These are phyloP conservation scores for Aspergillus fumigatus DNA, from an alignment of 2,329 filamentous ascomycete genomes.

Conservation along the genomic window DNA sequence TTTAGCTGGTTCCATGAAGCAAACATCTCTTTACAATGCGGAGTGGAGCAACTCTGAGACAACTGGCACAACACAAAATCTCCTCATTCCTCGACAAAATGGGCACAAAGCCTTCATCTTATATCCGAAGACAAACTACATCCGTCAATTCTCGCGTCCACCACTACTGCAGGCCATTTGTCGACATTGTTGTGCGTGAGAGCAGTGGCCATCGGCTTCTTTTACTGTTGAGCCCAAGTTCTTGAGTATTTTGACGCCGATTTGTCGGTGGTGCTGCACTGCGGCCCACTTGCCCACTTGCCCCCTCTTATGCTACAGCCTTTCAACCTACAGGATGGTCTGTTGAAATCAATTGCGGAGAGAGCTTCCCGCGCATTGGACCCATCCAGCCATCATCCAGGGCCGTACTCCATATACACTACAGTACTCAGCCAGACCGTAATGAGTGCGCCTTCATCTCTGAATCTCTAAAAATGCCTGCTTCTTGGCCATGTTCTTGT, in stretches of 20 bases:
- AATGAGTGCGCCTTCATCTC: neutral
- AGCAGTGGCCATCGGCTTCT: neutral
- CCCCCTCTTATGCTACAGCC: constrained; percentile 1
- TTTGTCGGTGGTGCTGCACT: neutral
- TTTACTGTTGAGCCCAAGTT: neutral
- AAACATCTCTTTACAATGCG: neutral
- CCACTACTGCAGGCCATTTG: neutral
- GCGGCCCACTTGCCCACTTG: constrained; percentile 1
- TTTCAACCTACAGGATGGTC: constrained; percentile 10
- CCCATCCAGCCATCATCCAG: constrained; percentile 2
- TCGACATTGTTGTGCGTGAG: neutral
- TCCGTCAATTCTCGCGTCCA: neutral
- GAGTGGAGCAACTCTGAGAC: neutral
- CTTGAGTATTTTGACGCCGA: neutral
- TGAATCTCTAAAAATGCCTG: neutral
- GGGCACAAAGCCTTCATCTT: neutral
- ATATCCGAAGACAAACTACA: neutral
- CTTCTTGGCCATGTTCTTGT: neutral
- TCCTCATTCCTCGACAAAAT: neutral
- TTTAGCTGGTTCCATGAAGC: neutral
- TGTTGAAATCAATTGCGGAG: constrained; percentile 14
- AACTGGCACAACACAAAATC: neutral
- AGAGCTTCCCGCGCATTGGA: constrained; percentile 13
- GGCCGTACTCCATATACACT: neutral
- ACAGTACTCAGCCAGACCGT: neutral